phyloP scores from a whole-genome alignment of 192 early-diverging fungal genomes.

The Entomortierella beljakovae region DNA sequence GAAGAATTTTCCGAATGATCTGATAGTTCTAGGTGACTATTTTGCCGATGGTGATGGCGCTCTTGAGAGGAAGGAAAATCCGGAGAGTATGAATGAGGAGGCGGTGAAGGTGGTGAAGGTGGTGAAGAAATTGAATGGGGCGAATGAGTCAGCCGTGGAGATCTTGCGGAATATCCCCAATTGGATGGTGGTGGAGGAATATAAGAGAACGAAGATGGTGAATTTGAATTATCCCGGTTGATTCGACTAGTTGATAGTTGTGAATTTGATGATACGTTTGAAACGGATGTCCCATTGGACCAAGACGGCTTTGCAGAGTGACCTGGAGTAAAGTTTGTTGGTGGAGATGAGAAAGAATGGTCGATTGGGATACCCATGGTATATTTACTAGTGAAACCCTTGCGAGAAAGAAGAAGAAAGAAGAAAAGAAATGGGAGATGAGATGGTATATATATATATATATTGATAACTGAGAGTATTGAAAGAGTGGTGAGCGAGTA shows the following conservation, averaged over 20 bases:
- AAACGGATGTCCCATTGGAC: too few relatives aligned
- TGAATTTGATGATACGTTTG: too few relatives aligned
- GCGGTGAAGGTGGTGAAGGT: not conserved
- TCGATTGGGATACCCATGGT: slow-evolving; percentile 48
- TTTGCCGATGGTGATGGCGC: too few relatives aligned
- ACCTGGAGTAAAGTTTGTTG: not conserved
- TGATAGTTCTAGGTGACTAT: too few relatives aligned
- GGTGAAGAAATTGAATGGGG: not conserved
- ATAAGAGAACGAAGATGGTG: slow-evolving; percentile 10
- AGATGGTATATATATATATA: too few relatives aligned
- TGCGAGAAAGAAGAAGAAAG: not conserved
- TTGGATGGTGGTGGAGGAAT: not conserved
- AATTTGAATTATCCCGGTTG: slow-evolving; percentile 12
- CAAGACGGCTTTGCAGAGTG: slow-evolving; percentile 46
- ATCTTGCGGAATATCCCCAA: slow-evolving; percentile 4
- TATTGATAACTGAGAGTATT: too few relatives aligned
- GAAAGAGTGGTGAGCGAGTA: too few relatives aligned
- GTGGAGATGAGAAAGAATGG: slow-evolving; percentile 5
- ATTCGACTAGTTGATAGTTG: too few relatives aligned
- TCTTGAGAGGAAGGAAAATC: too few relatives aligned
- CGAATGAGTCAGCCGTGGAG: not conserved
- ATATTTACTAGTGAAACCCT: too few relatives aligned
- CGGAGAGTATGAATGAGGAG: not conserved
- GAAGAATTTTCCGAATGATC: not conserved
- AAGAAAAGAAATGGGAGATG: not conserved